These are phyloP conservation scores for Imleria badia DNA, from an alignment of 768 basidiomycete species.

Conservation along the genomic window DNA sequence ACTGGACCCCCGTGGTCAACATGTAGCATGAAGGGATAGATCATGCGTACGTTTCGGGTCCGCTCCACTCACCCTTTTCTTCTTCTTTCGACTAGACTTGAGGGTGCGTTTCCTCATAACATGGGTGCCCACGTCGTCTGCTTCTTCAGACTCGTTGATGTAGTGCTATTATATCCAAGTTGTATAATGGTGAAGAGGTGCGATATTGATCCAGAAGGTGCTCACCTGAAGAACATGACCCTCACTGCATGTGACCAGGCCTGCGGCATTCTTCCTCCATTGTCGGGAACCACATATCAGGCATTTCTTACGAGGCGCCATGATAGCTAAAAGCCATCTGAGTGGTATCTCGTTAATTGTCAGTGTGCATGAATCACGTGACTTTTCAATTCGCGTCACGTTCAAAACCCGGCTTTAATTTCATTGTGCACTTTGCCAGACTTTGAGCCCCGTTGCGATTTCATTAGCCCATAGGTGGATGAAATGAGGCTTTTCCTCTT, in stretches of 20 bases:
- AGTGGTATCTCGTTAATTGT: too few species aligned
- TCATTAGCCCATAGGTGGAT: not conserved
- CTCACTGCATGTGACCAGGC: constrained; percentile 83
- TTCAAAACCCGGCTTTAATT: not conserved
- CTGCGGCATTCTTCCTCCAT: constrained; percentile 87
- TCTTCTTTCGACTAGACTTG: constrained; percentile 56
- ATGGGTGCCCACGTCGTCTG: constrained; percentile 62
- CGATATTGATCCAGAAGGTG: not conserved
- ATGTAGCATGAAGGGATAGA: not conserved
- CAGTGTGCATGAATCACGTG: constrained; percentile 20
- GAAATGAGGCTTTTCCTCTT: constrained; percentile 52
- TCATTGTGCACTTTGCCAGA: not conserved
- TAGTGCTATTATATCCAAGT: constrained; percentile 56
- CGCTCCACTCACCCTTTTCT: constrained; percentile 46
- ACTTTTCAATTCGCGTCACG: not conserved
- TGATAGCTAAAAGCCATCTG: not conserved
- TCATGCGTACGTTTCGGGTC: constrained; percentile 56
- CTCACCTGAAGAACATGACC: constrained; percentile 87
- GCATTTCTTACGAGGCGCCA: constrained; percentile 69
- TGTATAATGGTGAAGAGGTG: not conserved
- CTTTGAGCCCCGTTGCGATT: not conserved
- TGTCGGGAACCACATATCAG: constrained; percentile 77
- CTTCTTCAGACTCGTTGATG: constrained; percentile 73
- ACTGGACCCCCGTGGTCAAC: constrained; percentile 46
- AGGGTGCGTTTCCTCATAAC: constrained; percentile 63